Evolutionary conservation across 78 protist genomes (phyloP).

Genomic region (Thecamonas trahens): DNA sequence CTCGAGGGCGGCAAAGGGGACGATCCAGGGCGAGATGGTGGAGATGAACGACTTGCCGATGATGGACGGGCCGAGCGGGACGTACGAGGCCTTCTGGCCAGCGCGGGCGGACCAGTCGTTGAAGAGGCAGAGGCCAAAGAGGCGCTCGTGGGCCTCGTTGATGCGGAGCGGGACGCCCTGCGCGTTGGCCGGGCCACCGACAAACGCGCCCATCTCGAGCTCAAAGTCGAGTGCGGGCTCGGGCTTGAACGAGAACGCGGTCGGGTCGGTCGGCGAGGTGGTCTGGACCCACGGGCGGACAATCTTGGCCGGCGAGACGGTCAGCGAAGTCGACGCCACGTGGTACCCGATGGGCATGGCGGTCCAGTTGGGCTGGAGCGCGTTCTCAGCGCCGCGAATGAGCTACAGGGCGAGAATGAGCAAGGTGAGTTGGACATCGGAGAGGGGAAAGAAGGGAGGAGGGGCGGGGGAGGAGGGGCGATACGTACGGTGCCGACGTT

Average conservation of each 20-base stretch:
- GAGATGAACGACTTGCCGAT: conserved; percentile 83
- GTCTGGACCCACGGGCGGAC: conserved; percentile 85
- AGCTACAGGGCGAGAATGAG: conserved; percentile 1
- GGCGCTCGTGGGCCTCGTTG: conserved; percentile 67
- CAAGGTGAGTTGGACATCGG: conserved; percentile 32
- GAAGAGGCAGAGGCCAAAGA: conserved; percentile 82
- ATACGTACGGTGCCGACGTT: conserved; percentile 85
- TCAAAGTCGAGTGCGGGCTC: conserved; percentile 91
- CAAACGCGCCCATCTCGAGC: conserved; percentile 69
- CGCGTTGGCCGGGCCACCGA: conserved; percentile 63
- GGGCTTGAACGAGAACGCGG: conserved; percentile 48
- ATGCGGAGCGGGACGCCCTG: conserved; percentile 70
- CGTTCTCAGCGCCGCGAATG: conserved; percentile 66
- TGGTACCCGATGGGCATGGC: conserved; percentile 89
- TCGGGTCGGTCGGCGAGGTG: conserved; percentile 21
- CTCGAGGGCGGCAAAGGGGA: conserved; percentile 84
- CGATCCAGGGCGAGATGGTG: conserved; percentile 93
- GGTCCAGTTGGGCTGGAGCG: conserved; percentile 75
- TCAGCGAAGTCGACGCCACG: conserved; percentile 84
- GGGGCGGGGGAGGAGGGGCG: too few relatives aligned
- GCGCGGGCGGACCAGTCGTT: conserved; percentile 94
- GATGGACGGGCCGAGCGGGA: conserved; percentile 95
- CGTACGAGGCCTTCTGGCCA: conserved; percentile 87
- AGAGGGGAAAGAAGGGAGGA: conserved; percentile 52
- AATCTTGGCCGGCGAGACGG: conserved; percentile 67